Base-by-base conservation (phyloP, 331 rosid species). In the Spiraea crenata region DNA sequence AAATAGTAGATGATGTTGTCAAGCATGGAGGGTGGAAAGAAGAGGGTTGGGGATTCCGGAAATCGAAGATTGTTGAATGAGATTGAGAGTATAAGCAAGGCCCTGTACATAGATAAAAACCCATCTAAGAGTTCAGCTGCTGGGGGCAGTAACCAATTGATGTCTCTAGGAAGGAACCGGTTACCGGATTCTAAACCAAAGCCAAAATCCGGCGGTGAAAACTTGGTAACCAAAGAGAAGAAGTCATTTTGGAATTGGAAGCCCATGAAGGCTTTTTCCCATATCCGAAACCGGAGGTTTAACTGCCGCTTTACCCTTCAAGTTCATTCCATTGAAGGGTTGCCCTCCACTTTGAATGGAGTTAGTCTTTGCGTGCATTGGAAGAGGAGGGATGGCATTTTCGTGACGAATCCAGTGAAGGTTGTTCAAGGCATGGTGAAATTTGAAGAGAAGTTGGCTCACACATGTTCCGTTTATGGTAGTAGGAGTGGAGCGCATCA, bases 181-280 rank as follows among this genome's bases (percentile, higher is more conserved):
- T 75, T 80, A 13, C 78, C 79, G 11, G 91, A 90, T 68, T 52
- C 84, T 4, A 83, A 82, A 69, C 77, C 47, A 16, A 87, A 76
- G 81, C 67, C 75, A 6, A 87, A 85, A 77, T 70, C 61, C 7
- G 51, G 57, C 35, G 75, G 75, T 31, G 91, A 79, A 51, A 88
- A 76, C 58, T 55, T 64, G 31, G 70, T 74, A 40, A 83, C 69
- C 51, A 91, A 89, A 85, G 96, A 92, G 49, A 92, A 92, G 90
- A 92, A 84, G 76, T 89, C 95, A 38, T 71, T 80, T 63, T 92
- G 98, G 98, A 77, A 81, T 71, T 93, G 99, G 96, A 91, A 82
- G 75, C 69, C 86, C 11, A 73, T 92, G 63, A 90, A 73, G 79
- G 84, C 92, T 0, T 80, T 88, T 65, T 86, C 92, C 7, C 75